phyloP scores from a whole-genome alignment of 495 filamentous ascomycete genomes.

The Hypoxylon crocopeplum region DNA sequence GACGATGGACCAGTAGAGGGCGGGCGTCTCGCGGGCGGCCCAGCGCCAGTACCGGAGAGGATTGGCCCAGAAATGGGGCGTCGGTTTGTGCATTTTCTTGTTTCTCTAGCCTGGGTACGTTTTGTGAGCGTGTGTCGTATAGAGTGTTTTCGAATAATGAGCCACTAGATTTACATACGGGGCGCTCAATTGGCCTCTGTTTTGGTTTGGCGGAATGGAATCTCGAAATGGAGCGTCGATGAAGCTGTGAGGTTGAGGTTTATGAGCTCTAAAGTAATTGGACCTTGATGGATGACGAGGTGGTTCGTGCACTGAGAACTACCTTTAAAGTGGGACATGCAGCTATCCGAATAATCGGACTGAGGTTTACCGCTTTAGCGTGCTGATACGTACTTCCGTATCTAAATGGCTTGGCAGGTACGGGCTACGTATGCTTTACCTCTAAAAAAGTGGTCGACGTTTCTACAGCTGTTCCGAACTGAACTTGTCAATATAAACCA shows the following conservation, averaged over 20 bases:
- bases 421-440: conserved; percentile 45
- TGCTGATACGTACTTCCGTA: conserved; percentile 1
- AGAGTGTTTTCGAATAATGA: background rate
- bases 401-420: conserved; percentile 40
- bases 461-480: conserved; percentile 15
- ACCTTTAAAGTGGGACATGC: too few species aligned
- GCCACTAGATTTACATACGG: background rate
- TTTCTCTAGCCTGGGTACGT: background rate
- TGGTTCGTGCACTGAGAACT: conserved; percentile 9
- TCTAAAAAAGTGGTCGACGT: conserved; percentile 21
- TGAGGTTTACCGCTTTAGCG: background rate
- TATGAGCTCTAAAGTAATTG: conserved; percentile 15
- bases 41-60: conserved; percentile 87
- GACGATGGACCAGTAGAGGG: conserved; percentile 81
- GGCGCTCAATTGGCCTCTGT: conserved; percentile 26
- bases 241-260: conserved; percentile 6
- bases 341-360: too few species aligned
- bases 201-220: conserved; percentile 10
- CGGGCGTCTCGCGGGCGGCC: conserved; percentile 84
- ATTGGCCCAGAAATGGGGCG: conserved; percentile 79
- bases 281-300: background rate
- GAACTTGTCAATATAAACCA: background rate
- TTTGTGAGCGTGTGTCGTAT: background rate
- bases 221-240: conserved; percentile 8
- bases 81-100: conserved; percentile 60